A percentile compares a stretch with the other conserved stretches of the same genome.
Evolutionary conservation across 345 rosid species (phyloP).

Genomic region (Citrus reticulata): DNA sequence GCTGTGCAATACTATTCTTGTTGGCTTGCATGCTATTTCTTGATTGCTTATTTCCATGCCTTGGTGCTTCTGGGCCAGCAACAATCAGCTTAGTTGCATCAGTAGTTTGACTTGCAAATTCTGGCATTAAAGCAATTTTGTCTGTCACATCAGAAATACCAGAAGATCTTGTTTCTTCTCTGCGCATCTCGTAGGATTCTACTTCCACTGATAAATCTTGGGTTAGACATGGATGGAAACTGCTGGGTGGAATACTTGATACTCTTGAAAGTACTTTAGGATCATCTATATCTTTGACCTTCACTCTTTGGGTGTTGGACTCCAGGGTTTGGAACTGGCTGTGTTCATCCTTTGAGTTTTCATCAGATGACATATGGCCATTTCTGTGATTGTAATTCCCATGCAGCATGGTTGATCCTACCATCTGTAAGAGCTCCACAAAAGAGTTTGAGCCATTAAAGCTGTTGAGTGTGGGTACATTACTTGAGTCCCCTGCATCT

Average conservation of each 20-base stretch:
- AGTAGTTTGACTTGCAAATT: constrained; percentile 21
- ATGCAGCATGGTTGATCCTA: constrained; percentile 32
- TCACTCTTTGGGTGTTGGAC: constrained; percentile 13
- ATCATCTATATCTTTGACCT: constrained; percentile 22
- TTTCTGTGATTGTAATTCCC: constrained; percentile 25
- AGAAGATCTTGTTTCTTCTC: constrained; percentile 31
- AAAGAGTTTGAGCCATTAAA: constrained; percentile 31
- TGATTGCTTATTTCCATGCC: constrained; percentile 24
- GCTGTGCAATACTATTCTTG: constrained; percentile 18
- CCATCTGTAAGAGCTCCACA: constrained; percentile 53
- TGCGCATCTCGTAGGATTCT: constrained; percentile 22
- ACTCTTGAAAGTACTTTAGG: constrained; percentile 26
- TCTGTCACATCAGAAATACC: constrained; percentile 18
- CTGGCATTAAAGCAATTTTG: constrained; percentile 17
- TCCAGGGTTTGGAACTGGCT: constrained; percentile 13
- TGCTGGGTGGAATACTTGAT: constrained; percentile 22
- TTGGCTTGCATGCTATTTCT: constrained; percentile 22
- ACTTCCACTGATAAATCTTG: constrained; percentile 24
- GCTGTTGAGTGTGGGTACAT: constrained; percentile 15
- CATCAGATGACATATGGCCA: constrained; percentile 18
- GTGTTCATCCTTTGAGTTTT: constrained; percentile 24
- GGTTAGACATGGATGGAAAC: constrained; percentile 25
- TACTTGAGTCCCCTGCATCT: constrained; percentile 29
- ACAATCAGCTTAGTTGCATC: constrained; percentile 20
- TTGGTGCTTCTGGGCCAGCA: constrained; percentile 18